Evolutionary conservation across 352 stramenopile genomes (phyloP).

Genomic region (Phytopythium delawarense): DNA sequence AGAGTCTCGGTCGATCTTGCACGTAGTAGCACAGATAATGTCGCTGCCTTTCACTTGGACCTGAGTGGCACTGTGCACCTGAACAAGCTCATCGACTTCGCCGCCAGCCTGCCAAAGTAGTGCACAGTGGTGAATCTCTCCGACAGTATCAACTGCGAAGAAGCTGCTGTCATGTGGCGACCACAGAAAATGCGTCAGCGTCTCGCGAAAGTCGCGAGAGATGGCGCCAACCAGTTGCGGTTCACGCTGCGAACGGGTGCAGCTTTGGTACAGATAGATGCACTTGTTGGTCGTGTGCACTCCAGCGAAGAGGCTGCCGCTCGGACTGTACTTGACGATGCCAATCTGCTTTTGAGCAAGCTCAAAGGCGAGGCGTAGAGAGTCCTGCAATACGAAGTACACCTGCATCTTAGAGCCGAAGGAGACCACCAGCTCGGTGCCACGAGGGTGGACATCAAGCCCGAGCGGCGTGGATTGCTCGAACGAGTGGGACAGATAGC

Average conservation of each 20-base stretch:
- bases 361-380: conserved; percentile 58
- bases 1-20: conserved; percentile 31
- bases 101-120: conserved; percentile 22
- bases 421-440: conserved; percentile 44
- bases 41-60: conserved; percentile 17
- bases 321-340: conserved; percentile 58
- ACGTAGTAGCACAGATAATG: conserved; percentile 22
- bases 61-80: conserved; percentile 19
- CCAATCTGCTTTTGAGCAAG: conserved; percentile 56
- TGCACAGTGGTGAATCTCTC: conserved; percentile 38
- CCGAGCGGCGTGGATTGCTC: conserved; percentile 31
- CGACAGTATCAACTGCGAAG: conserved; percentile 28
- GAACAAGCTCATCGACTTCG: conserved; percentile 43
- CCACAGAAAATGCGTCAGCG: conserved; percentile 36
- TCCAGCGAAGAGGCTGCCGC: conserved; percentile 40
- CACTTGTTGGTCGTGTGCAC: conserved; percentile 33
- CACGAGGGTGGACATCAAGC: conserved; percentile 57
- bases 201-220: conserved; percentile 32
- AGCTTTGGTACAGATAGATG: conserved; percentile 51
- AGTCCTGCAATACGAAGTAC: conserved; percentile 59
- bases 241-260: conserved; percentile 35
- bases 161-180: conserved; percentile 47
- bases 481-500: conserved; percentile 45
- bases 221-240: conserved; percentile 46
- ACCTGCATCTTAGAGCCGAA: conserved; percentile 56